Percentiles rank a stretch among this genome's conserved stretches.
Evolutionary conservation across 306 rosid genomes (phyloP).

Genomic region (Cyamopsis tetragonoloba): DNA sequence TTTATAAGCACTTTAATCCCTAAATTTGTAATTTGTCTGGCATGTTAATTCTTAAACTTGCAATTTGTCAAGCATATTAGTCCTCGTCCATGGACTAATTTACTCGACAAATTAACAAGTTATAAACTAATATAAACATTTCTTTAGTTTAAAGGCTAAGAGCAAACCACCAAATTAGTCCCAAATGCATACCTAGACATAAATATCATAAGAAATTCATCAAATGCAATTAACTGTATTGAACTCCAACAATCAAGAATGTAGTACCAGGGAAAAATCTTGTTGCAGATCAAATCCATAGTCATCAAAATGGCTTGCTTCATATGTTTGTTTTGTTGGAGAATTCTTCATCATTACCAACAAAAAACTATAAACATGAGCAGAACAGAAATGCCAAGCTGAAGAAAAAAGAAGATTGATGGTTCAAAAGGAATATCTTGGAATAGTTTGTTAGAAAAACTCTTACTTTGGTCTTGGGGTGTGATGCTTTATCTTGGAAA

Average conservation of each 20-base stretch:
- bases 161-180: no score
- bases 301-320: conserved; percentile 29
- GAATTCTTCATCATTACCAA: conserved; percentile 48
- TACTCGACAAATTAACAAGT: no score
- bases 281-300: conserved; percentile 55
- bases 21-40: no score
- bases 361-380: neutral
- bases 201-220: neutral
- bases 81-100: no score
- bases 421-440: neutral
- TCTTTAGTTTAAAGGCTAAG: no score
- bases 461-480: neutral
- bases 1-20: no score
- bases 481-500: conserved; percentile 1
- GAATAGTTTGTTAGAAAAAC: conserved; percentile 7
- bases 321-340: conserved; percentile 34
- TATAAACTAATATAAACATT: no score
- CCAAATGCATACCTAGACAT: neutral
- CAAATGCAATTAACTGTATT: neutral
- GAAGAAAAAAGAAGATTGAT: neutral
- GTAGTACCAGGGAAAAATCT: conserved; percentile 56
- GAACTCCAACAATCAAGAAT: neutral
- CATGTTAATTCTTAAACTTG: no score
- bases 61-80: no score
- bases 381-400: neutral